phyloP scores from a whole-genome alignment of 2,329 filamentous ascomycete species.

The Penicillium psychrosexuale region DNA sequence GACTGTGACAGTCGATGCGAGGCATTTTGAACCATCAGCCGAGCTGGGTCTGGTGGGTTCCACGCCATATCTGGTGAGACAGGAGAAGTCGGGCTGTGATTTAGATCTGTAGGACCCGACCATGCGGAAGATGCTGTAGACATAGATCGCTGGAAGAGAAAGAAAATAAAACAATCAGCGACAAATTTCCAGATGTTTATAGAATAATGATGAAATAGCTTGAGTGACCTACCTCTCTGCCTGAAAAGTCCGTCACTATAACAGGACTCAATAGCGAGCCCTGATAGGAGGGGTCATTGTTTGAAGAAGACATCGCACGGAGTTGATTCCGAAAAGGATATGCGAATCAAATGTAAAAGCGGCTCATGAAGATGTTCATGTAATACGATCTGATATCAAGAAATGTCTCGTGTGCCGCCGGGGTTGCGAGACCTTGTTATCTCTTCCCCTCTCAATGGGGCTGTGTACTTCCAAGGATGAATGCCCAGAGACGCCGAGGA shows the following conservation, averaged over 20 bases:
- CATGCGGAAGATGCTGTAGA: slow-evolving; percentile 20
- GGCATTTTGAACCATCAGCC: slow-evolving; percentile 26
- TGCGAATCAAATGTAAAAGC: neutral
- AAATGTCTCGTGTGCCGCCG: neutral
- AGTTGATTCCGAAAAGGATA: neutral
- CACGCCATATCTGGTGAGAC: slow-evolving; percentile 26
- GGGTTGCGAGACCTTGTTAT: slow-evolving; percentile 1
- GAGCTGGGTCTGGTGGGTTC: slow-evolving; percentile 19
- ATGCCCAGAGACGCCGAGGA: slow-evolving; percentile 16
- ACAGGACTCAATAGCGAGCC: slow-evolving; percentile 17
- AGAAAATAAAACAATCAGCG: neutral
- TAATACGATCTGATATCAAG: neutral
- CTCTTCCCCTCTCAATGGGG: slow-evolving; percentile 12
- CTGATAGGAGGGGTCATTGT: slow-evolving; percentile 7
- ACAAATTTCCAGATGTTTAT: neutral
- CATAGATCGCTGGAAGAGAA: slow-evolving; percentile 15
- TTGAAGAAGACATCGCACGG: slow-evolving; percentile 3
- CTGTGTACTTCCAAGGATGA: slow-evolving; percentile 13
- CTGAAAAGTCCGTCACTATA: slow-evolving; percentile 13
- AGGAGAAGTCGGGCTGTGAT: slow-evolving; percentile 19
- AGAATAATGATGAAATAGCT: neutral
- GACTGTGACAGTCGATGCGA: slow-evolving; percentile 35
- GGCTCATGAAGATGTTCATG: neutral
- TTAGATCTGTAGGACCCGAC: slow-evolving; percentile 18
- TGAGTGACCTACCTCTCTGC: slow-evolving; percentile 19